phyloP scores from a whole-genome alignment of 306 rosid genomes.

The Carpinus viminea region DNA sequence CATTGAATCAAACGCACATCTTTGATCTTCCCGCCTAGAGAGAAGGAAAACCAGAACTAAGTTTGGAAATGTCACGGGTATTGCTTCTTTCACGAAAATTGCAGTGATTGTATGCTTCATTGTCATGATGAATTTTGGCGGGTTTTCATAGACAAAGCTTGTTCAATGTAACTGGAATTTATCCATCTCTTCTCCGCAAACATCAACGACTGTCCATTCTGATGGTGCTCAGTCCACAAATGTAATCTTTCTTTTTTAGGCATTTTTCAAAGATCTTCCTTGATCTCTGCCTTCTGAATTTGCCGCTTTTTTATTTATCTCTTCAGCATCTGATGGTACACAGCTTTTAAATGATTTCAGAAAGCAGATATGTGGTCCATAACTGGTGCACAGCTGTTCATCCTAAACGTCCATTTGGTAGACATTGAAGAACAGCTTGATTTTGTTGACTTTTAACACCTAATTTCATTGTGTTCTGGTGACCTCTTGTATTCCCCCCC shows the following conservation, averaged over 20 bases:
- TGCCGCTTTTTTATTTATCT: not conserved
- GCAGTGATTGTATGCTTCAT: not conserved
- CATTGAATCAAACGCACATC: too few species aligned
- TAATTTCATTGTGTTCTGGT: not conserved
- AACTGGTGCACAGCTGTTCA: not conserved
- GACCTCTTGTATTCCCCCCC: not conserved
- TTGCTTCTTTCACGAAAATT: too few species aligned
- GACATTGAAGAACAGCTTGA: not conserved
- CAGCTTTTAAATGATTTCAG: not conserved
- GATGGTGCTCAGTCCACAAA: not conserved
- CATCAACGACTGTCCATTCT: not conserved
- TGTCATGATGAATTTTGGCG: slow-evolving; percentile 12
- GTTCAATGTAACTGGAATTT: not conserved
- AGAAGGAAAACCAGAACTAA: too few species aligned
- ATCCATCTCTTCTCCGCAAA: not conserved
- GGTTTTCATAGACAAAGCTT: not conserved
- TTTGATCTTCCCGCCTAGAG: too few species aligned
- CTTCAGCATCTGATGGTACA: not conserved
- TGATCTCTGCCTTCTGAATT: not conserved
- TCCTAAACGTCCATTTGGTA: not conserved
- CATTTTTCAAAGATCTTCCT: not conserved
- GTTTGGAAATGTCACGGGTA: too few species aligned
- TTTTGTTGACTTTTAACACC: not conserved
- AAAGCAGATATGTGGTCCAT: not conserved
- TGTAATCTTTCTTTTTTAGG: not conserved